Evolutionary conservation across 2,329 filamentous ascomycete species (phyloP), one percentile per base, ranked within the genome.

Genomic region (Aspergillus luchuensis): DNA sequence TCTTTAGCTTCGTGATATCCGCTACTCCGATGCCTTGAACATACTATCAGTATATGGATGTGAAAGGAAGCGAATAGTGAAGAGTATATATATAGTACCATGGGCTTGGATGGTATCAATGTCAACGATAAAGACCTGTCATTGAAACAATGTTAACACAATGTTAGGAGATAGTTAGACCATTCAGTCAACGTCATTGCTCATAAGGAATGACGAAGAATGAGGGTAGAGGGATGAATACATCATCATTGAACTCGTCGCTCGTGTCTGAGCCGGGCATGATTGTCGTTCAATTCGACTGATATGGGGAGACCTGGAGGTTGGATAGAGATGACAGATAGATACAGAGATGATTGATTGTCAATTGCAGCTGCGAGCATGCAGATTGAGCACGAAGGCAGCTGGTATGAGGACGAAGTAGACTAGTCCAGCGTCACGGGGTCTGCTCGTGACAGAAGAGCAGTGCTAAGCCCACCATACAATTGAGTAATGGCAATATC

Each of bases 101-200:
- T 90, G 87, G 36, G 84, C 81, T 72, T 89, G 87, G 33, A 90
- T 85, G 48, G 81, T 79, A 62, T 90, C 88, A 60, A 90, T 86
- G 67, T 89, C 87, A 58, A 89, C 78, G 64, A 90, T 89, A 73
- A 83, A 83, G 67, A 74, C 74, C 65, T 87, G 78, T 78, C 80
- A 54, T 8, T 38, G 4, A 21, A 25, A 8, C 10, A 36, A 45
- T 30, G 21, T 23, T 8, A 60, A 30, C 17, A 7, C n/a, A 13
- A 52, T 57, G 17, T 39, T 51, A 15, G 17, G 17, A 11, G 13
- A 47, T 19, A 15, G 4, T 19, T 21, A 48, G 43, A 23, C 7
- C 15, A 38, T 51, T 28, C 19, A 56, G 28, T 4, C 8, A 39
- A 47, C 7, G 13, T 15, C n/a, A 19, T 8, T 11, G 15, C 13